Evolutionary conservation across 2,329 filamentous ascomycete species (phyloP).

Genomic region (Stemphylium vesicarium): DNA sequence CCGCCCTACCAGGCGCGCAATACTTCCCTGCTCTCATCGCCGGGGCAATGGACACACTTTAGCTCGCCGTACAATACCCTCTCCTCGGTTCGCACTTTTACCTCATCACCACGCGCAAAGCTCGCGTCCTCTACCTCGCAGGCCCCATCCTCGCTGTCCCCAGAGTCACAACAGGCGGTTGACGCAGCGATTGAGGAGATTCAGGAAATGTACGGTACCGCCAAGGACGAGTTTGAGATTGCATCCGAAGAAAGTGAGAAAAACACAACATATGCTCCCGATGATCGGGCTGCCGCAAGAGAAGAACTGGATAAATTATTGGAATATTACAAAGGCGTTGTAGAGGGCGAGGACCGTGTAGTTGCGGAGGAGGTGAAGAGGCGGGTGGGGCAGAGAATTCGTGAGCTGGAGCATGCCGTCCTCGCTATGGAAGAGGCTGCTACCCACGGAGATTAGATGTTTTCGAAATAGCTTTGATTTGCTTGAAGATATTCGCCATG

Average conservation of each 20-base stretch:
- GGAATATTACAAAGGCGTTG: conserved; percentile 53
- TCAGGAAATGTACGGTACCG: conserved; percentile 47
- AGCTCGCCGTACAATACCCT: conserved; percentile 35
- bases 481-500: no score
- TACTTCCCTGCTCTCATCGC: conserved; percentile 31
- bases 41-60: conserved; percentile 45
- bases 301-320: conserved; percentile 60
- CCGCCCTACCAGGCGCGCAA: conserved; percentile 35
- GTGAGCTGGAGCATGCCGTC: conserved; percentile 61
- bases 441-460: conserved; percentile 53
- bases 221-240: conserved; percentile 57
- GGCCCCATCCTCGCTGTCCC: conserved; percentile 16
- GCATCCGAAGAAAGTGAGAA: conserved; percentile 60
- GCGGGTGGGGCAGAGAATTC: conserved; percentile 58
- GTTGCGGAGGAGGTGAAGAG: conserved; percentile 59
- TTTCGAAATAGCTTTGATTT: background rate
- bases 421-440: conserved; percentile 59
- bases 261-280: conserved; percentile 62
- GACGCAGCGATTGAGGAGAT: conserved; percentile 45
- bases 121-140: conserved; percentile 12
- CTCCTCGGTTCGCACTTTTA: conserved; percentile 43
- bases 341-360: conserved; percentile 50
- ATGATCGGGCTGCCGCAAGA: conserved; percentile 60
- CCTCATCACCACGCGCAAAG: conserved; percentile 11
- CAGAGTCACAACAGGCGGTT: conserved; percentile 31